phyloP scores from a whole-genome alignment of 495 filamentous ascomycete species.

The Hyaloscypha finlandica region DNA sequence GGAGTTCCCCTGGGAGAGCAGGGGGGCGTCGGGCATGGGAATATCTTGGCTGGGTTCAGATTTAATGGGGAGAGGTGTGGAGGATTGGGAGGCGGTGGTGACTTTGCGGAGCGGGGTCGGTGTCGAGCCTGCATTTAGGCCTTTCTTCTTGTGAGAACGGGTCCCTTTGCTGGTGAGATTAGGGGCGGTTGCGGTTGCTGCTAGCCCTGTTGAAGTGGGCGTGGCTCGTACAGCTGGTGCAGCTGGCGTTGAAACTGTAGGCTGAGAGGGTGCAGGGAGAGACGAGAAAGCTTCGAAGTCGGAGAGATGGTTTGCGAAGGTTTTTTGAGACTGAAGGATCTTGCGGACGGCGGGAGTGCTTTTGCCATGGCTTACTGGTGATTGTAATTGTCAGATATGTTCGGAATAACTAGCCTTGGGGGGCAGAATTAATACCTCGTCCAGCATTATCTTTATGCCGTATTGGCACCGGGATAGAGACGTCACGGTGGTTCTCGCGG shows the following conservation, averaged over 20 bases:
- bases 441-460: conserved; percentile 50
- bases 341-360: conserved; percentile 80
- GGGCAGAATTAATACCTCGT: conserved; percentile 39
- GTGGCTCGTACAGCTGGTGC: conserved; percentile 14
- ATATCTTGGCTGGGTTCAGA: conserved; percentile 22
- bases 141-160: conserved; percentile 37
- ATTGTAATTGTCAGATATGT: background rate
- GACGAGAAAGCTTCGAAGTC: conserved; percentile 78
- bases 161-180: conserved; percentile 25
- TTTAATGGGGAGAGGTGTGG: conserved; percentile 28
- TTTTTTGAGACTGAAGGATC: conserved; percentile 89
- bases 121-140: conserved; percentile 33
- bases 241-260: conserved; percentile 25
- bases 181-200: background rate
- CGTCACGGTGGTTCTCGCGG: conserved; percentile 73
- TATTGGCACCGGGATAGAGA: conserved; percentile 64
- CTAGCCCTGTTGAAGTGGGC: background rate
- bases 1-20: conserved; percentile 16
- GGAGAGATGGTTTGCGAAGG: conserved; percentile 86
- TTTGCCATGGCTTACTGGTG: conserved; percentile 47
- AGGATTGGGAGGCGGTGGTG: conserved; percentile 27
- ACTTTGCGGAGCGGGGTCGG: conserved; percentile 28
- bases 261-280: conserved; percentile 27
- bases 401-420: background rate
- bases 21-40: conserved; percentile 25